Evolutionary conservation across 1,284 basidiomycete genomes (phyloP).

Genomic region (Pseudozyma sp.): DNA sequence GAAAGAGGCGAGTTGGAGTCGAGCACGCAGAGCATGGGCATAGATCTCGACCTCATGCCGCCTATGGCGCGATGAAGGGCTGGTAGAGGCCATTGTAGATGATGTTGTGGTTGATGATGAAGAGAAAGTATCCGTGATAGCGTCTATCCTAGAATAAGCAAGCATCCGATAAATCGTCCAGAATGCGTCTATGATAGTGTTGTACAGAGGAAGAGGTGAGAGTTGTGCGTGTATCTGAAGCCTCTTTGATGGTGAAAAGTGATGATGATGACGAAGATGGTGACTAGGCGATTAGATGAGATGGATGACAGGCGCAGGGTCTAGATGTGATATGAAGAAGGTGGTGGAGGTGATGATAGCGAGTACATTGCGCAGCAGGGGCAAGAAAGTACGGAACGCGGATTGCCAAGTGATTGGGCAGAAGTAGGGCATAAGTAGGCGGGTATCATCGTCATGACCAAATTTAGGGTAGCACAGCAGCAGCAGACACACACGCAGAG

Average conservation of each 20-base stretch:
- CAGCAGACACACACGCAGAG: no score
- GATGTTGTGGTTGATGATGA: neutral
- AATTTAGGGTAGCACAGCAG: neutral
- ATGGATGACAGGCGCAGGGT: constrained; percentile 5
- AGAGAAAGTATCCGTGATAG: neutral
- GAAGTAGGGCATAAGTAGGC: no score
- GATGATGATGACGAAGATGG: constrained; percentile 7
- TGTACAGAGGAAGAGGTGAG: neutral
- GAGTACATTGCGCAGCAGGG: neutral
- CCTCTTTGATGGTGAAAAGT: neutral
- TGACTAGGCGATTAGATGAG: constrained; percentile 1
- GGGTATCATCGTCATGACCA: neutral
- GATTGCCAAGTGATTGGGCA: constrained; percentile 10
- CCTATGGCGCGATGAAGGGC: constrained; percentile 3
- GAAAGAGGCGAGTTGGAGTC: constrained; percentile 46
- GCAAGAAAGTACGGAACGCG: constrained; percentile 18
- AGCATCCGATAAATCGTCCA: constrained; percentile 3
- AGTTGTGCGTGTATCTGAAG: no score
- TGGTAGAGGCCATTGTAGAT: neutral
- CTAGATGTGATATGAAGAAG: constrained; percentile 1
- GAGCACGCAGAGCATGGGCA: constrained; percentile 46
- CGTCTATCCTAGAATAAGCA: constrained; percentile 5
- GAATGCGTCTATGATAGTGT: neutral
- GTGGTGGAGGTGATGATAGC: constrained; percentile 45
- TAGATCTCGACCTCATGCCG: constrained; percentile 46